Percentiles rank a stretch among this genome's conserved stretches.
Evolutionary conservation across 2,329 filamentous ascomycete species (phyloP).

Genomic region (Ambrosiella xylebori): DNA sequence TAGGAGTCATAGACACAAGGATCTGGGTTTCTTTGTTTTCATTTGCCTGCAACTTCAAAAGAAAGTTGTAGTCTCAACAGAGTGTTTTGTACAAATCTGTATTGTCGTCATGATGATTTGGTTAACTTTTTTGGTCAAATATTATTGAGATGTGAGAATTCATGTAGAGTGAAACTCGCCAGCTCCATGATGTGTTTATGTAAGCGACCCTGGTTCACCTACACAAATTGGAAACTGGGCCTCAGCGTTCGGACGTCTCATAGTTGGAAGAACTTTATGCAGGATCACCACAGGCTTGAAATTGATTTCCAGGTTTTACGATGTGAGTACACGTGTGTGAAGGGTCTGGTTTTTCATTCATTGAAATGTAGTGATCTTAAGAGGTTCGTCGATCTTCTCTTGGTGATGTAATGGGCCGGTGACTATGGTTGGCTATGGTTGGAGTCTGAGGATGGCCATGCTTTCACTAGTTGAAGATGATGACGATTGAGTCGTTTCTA

Average conservation of each 20-base stretch:
- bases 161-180: no score
- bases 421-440: no score
- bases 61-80: conserved; percentile 5
- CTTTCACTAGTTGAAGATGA: no score
- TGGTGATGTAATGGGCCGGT: no score
- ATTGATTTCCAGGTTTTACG: not conserved
- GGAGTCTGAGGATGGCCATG: no score
- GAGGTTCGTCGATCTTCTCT: no score
- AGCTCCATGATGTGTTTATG: not conserved
- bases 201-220: not conserved
- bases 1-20: conserved; percentile 8
- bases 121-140: not conserved
- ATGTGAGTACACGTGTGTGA: not conserved
- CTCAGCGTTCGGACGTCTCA: not conserved
- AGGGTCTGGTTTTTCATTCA: not conserved
- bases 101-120: no score
- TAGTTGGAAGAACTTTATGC: not conserved
- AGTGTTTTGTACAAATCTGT: not conserved
- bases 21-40: conserved; percentile 9
- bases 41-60: not conserved
- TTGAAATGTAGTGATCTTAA: no score
- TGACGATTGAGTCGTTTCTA: no score
- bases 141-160: not conserved
- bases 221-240: not conserved
- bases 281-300: not conserved